These are phyloP conservation scores for Solanum piurae DNA, from an alignment of 257 asterid species.

Conservation along the genomic window DNA sequence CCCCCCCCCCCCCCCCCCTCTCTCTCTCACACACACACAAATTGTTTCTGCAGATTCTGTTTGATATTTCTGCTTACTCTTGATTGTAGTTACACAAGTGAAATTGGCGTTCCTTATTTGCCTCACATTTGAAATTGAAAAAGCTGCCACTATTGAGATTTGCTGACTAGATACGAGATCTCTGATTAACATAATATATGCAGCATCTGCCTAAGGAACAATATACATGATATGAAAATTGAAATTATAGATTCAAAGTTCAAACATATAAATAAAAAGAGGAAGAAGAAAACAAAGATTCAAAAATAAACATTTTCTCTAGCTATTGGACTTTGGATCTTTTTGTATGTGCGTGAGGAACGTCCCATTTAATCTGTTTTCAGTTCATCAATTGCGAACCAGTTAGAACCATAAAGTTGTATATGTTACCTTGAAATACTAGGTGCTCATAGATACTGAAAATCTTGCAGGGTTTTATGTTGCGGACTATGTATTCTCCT, in stretches of 20 bases:
- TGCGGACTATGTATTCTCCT: background rate
- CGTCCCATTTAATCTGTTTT: background rate
- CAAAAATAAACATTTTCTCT: background rate
- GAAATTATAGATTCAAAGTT: background rate
- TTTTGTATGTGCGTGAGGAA: background rate
- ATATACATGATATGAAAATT: background rate
- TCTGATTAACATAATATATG: background rate
- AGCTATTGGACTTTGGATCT: background rate
- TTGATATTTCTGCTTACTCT: background rate
- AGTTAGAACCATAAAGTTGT: background rate
- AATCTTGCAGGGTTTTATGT: background rate
- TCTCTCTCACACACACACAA: accelerated
- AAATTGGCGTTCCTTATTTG: background rate
- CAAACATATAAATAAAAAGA: background rate
- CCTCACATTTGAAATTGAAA: background rate
- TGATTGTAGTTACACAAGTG: background rate
- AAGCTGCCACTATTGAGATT: background rate
- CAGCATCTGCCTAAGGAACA: background rate
- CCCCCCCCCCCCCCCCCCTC: background rate
- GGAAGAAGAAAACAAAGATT: background rate
- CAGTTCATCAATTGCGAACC: background rate
- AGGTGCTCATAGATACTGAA: background rate
- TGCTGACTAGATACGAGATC: background rate
- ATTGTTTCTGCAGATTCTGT: background rate
- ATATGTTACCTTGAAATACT: background rate